Conservation (phyloP, 768 basidiomycete species). For the Amanita rubescens region DNA sequence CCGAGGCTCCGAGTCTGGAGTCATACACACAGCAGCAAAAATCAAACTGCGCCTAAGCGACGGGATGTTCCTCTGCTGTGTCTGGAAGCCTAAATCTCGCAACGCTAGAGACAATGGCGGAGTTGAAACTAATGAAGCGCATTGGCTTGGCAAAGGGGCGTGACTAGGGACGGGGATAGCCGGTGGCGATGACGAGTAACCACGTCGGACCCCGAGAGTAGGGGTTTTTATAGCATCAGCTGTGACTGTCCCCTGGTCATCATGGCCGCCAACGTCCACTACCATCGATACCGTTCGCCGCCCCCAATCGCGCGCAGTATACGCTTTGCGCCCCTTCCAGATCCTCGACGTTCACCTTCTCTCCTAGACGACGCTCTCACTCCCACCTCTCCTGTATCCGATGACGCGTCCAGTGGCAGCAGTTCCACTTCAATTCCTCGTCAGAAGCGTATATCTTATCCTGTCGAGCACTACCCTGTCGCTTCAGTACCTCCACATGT, state of each 20-base stretch:
- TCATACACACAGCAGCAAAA: no score
- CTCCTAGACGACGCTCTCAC: conserved; percentile 14
- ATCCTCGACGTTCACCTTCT: conserved; percentile 43
- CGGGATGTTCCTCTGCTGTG: no score
- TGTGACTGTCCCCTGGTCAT: neutral
- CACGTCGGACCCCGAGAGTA: neutral
- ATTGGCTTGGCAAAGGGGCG: neutral
- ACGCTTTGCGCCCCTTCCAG: conserved; percentile 82
- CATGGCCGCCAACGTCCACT: neutral
- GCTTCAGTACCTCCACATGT: conserved; percentile 17
- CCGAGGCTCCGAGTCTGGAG: no score
- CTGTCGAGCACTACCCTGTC: conserved; percentile 11
- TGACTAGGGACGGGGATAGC: neutral
- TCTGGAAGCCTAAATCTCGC: no score
- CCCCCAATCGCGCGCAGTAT: conserved; percentile 32
- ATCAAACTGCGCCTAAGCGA: no score
- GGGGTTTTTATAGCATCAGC: neutral
- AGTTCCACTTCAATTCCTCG: conserved; percentile 17
- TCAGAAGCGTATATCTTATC: conserved; percentile 18
- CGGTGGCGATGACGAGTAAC: neutral
- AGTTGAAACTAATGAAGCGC: no score
- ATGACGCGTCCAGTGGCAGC: conserved; percentile 13
- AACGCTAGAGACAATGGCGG: no score
- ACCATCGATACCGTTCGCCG: neutral
- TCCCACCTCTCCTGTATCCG: conserved; percentile 13